Percentiles rank a stretch among this genome's conserved stretches.
Evolutionary conservation across 495 filamentous ascomycete genomes (phyloP).

Genomic region (Neurospora cerealis): DNA sequence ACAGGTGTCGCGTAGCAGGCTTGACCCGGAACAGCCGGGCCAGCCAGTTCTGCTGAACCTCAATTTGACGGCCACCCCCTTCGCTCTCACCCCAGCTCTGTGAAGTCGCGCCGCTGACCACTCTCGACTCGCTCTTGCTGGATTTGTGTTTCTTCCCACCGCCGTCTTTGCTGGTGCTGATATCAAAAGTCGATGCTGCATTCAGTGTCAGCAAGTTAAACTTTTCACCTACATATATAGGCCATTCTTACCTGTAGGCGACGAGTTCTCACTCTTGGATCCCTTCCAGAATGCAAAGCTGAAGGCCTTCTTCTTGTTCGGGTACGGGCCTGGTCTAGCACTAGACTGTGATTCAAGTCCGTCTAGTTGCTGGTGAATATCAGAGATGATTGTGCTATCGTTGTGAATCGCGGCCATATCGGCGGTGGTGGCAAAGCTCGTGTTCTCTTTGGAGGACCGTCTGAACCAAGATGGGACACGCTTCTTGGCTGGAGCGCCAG

Average conservation of each 20-base stretch:
- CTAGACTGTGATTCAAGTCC: not conserved
- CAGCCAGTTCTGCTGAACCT: slow-evolving; percentile 69
- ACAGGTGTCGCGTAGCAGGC: slow-evolving; percentile 61
- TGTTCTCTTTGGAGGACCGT: slow-evolving; percentile 37
- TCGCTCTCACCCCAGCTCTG: slow-evolving; percentile 15
- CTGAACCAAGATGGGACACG: slow-evolving; percentile 63
- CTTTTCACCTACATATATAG: not conserved
- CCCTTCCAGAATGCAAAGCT: slow-evolving; percentile 37
- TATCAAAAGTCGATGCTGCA: slow-evolving; percentile 4
- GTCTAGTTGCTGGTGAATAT: not conserved
- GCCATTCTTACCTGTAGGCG: slow-evolving; percentile 24
- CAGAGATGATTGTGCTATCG: not conserved
- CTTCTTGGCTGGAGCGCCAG: slow-evolving; percentile 22
- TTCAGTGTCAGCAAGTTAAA: not conserved
- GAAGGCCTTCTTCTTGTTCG: slow-evolving; percentile 38
- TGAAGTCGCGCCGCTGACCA: not conserved
- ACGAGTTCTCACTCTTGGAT: slow-evolving; percentile 27
- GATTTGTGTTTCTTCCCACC: slow-evolving; percentile 2
- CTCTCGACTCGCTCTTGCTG: slow-evolving; percentile 1
- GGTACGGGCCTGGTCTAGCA: not conserved
- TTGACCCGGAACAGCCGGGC: slow-evolving; percentile 82
- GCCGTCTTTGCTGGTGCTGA: not conserved
- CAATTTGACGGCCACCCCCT: slow-evolving; percentile 34
- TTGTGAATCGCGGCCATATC: slow-evolving; percentile 3
- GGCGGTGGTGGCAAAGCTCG: slow-evolving; percentile 8